These are phyloP conservation scores for Penicillium glabrum DNA, from an alignment of 2,329 filamentous ascomycete species.

Conservation along the genomic window DNA sequence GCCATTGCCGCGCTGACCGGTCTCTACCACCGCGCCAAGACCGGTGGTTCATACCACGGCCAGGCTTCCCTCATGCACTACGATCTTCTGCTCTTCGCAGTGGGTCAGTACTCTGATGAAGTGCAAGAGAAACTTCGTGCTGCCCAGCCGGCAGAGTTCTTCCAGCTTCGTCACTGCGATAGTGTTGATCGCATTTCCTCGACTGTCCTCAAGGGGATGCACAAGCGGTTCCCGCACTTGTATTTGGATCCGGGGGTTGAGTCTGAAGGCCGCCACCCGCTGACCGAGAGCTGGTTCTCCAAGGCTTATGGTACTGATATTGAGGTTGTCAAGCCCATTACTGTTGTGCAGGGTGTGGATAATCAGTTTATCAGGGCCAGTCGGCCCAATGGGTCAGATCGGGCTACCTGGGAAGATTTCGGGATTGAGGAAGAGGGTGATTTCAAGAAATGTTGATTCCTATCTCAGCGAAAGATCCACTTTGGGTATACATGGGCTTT, in stretches of 20 bases:
- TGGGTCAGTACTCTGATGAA: constrained; percentile 56
- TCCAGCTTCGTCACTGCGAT: constrained; percentile 59
- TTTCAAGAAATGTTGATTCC: constrained; percentile 21
- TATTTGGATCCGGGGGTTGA: constrained; percentile 38
- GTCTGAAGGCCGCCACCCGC: constrained; percentile 39
- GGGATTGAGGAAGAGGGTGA: constrained; percentile 25
- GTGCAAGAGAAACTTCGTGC: constrained; percentile 55
- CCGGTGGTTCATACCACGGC: constrained; percentile 66
- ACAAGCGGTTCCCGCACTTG: constrained; percentile 54
- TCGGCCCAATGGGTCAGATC: constrained; percentile 55
- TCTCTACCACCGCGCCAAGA: constrained; percentile 61
- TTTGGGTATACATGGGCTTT: neutral
- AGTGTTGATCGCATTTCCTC: constrained; percentile 66
- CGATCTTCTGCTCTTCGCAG: constrained; percentile 63
- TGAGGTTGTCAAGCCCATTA: constrained; percentile 48
- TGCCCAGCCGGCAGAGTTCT: constrained; percentile 54
- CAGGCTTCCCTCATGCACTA: constrained; percentile 67
- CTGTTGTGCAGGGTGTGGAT: constrained; percentile 48
- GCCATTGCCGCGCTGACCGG: constrained; percentile 66
- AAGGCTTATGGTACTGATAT: constrained; percentile 47
- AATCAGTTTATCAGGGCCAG: constrained; percentile 50
- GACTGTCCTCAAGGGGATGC: constrained; percentile 58
- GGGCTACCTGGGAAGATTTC: constrained; percentile 48
- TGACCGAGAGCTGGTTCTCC: constrained; percentile 52
- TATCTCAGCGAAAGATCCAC: neutral